These are phyloP conservation scores for Exophiala spinifera DNA, from an alignment of 2,329 filamentous ascomycete species.

Conservation along the genomic window DNA sequence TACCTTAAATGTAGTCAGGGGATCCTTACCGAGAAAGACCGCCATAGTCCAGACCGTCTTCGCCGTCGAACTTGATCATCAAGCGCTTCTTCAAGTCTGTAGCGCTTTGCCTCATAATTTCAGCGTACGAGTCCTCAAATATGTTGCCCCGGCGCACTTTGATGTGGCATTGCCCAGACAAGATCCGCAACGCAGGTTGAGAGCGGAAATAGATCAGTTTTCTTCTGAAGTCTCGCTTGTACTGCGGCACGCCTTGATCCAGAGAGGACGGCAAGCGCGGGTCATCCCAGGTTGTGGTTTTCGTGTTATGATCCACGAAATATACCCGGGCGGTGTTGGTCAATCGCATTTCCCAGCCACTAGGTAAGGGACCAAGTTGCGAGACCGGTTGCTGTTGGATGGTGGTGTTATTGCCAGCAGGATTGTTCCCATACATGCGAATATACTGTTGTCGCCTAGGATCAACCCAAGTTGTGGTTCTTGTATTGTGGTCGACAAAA, in stretches of 20 bases:
- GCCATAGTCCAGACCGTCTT: constrained; percentile 96
- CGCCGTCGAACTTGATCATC: constrained; percentile 99
- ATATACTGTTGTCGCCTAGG: constrained; percentile 97
- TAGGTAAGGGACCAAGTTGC: constrained; percentile 89
- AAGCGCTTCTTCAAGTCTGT: constrained; percentile 95
- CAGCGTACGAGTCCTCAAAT: constrained; percentile 97
- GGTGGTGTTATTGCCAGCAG: constrained; percentile 64
- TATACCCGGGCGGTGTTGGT: constrained; percentile 98
- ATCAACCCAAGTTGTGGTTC: constrained; percentile 98
- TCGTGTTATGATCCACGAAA: constrained; percentile 99
- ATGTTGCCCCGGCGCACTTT: constrained; percentile 96
- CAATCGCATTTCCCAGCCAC: constrained; percentile 98
- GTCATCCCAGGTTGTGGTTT: constrained; percentile 99
- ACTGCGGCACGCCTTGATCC: constrained; percentile 97
- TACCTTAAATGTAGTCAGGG: not conserved
- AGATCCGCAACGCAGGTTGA: constrained; percentile 90
- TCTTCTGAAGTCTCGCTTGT: constrained; percentile 96
- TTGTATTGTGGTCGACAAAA: constrained; percentile 97
- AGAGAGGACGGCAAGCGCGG: constrained; percentile 90
- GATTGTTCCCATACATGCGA: constrained; percentile 88
- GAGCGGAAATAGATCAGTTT: constrained; percentile 99
- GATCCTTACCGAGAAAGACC: constrained; percentile 71
- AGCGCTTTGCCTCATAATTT: constrained; percentile 94
- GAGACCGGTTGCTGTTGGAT: constrained; percentile 98
- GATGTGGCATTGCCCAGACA: constrained; percentile 95